Base-by-base conservation (phyloP, 441 rosid genomes). In the Euphorbia schlechtendalii region DNA sequence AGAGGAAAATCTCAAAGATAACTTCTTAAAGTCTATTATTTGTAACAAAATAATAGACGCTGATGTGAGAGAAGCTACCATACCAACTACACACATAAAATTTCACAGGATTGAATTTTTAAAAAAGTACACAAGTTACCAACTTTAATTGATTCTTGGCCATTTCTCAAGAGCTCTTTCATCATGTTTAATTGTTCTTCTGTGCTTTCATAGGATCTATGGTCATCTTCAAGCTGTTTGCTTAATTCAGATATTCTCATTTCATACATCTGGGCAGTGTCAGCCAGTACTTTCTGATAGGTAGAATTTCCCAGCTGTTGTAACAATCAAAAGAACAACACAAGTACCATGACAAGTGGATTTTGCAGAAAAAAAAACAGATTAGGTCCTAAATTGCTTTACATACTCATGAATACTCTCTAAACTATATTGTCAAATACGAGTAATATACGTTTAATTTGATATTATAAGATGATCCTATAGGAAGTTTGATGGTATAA, bases 241-340 rank as follows among this genome's bases (percentile, higher is more conserved):
- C 80, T 76, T 68, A 90, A 62, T 64, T 86, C 87, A 0, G 82
- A 76, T 71, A 86, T 80, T 78, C 82, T 93, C 68, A 75, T 80
- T 80, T 90, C 98, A 59, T 90, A 86, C 84, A 80, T 84, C 81
- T 85, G 89, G 69, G 91, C 88, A 56, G 85, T 84, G 71, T 88
- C 95, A 68, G 92, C 96, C 61, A 93, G 83, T 60, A 81, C 82
- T 65, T 86, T 87, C 74, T 93, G 84, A 77, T 83, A 82, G 38
- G 85, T 73, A 46, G 86, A 85, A 80, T 74, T 86, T 65, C 90
- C 90, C 65, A 83, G 84, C 76, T 81, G 91, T 36, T 84, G 80
- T 73, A 79, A 75, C 81, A 87, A 48, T 63, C 73, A 77, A 78
- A 77, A 74, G 54, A 69, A 69, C 71, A 72, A 55, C 64, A 74